phyloP scores from a whole-genome alignment of 768 basidiomycete species.

The Vararia minispora region DNA sequence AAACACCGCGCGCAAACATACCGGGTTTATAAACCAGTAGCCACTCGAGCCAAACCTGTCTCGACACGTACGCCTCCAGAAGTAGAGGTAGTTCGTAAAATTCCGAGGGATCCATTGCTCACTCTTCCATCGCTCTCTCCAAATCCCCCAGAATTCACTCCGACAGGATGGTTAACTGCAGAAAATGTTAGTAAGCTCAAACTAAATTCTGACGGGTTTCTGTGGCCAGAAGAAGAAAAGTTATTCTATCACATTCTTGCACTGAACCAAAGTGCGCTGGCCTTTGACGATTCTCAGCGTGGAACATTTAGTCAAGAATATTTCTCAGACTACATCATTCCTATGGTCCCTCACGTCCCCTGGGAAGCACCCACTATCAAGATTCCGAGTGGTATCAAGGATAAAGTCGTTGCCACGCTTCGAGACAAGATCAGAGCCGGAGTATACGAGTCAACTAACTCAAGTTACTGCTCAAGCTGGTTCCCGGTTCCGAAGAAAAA shows the following conservation, averaged over 20 bases:
- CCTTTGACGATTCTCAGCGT: constrained; percentile 14
- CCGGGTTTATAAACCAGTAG: no score
- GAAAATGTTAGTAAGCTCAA: constrained; percentile 17
- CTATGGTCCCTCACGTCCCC: constrained; percentile 23
- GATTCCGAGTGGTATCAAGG: constrained; percentile 23
- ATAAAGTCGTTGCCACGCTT: constrained; percentile 21
- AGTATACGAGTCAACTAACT: constrained; percentile 26
- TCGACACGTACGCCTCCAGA: no score
- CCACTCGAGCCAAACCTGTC: no score
- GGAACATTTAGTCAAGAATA: constrained; percentile 17
- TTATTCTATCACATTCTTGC: constrained; percentile 13
- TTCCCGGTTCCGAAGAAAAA: constrained; percentile 28
- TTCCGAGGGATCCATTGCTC: no score
- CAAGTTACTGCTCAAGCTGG: constrained; percentile 26
- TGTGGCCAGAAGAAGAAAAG: constrained; percentile 21
- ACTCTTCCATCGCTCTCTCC: no score
- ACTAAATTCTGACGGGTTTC: constrained; percentile 18
- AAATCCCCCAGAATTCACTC: constrained; percentile 24
- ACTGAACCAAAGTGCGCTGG: constrained; percentile 11
- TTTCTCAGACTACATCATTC: constrained; percentile 20
- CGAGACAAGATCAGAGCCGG: constrained; percentile 24
- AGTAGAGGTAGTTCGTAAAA: no score
- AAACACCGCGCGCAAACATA: no score
- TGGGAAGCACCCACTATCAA: constrained; percentile 25
- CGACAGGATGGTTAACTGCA: constrained; percentile 13